A percentile compares a stretch with the other conserved stretches of the same genome.
phyloP scores from a whole-genome alignment of 768 basidiomycete species.

The Rhodotorula graminis region DNA sequence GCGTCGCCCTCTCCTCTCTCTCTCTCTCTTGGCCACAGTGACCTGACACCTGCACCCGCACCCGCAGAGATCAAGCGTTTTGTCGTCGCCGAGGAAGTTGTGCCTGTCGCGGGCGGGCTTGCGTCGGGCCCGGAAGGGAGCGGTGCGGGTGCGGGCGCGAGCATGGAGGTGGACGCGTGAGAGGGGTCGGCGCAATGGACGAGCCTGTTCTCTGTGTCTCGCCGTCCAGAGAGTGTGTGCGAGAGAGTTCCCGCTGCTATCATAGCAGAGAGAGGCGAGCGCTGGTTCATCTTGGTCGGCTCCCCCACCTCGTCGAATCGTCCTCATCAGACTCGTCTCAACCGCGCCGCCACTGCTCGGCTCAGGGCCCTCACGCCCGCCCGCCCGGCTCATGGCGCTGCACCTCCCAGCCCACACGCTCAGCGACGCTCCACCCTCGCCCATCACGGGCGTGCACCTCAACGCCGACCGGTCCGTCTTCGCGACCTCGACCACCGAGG shows the following conservation, averaged over 20 bases:
- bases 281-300: too few relatives aligned
- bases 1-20: neutral
- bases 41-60: neutral
- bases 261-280: too few relatives aligned
- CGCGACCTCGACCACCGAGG: constrained; percentile 25
- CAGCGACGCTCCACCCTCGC: constrained; percentile 13
- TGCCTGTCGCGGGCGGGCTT: constrained; percentile 26
- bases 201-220: too few relatives aligned
- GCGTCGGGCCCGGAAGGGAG: constrained; percentile 7
- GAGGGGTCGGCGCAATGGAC: neutral
- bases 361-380: neutral
- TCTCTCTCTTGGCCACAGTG: neutral
- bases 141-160: constrained; percentile 15
- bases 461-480: constrained; percentile 16
- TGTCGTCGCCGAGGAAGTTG: constrained; percentile 38
- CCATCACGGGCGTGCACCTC: constrained; percentile 13
- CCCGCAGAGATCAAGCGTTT: constrained; percentile 33
- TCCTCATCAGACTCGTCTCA: too few relatives aligned
- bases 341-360: neutral
- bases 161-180: constrained; percentile 41
- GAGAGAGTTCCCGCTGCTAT: too few relatives aligned
- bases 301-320: too few relatives aligned
- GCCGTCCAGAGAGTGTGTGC: too few relatives aligned
- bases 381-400: constrained; percentile 33
- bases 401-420: constrained; percentile 30